Evolutionary conservation across 805 yeast species (phyloP).

Genomic region (Yamadazyma nakazawae): DNA sequence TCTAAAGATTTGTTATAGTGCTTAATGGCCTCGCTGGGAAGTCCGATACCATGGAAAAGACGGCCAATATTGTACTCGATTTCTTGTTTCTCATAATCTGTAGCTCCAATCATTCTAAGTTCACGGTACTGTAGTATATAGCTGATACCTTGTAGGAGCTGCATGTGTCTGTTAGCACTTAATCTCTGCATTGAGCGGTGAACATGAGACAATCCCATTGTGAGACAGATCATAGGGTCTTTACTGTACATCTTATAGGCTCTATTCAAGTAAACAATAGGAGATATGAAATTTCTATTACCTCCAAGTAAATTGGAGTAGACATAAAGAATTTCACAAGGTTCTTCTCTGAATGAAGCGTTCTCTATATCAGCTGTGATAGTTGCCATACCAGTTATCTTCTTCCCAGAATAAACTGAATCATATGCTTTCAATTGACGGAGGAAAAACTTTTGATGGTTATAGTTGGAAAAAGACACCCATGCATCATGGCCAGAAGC

Average conservation of each 20-base stretch:
- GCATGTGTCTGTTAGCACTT: slow-evolving; percentile 81
- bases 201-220: slow-evolving; percentile 75
- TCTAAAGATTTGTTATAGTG: slow-evolving; percentile 69
- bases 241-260: slow-evolving; percentile 63
- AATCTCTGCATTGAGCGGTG: slow-evolving; percentile 92
- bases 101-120: slow-evolving; percentile 39
- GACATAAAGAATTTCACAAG: slow-evolving; percentile 69
- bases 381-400: slow-evolving; percentile 77
- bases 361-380: slow-evolving; percentile 53
- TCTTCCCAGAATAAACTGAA: slow-evolving; percentile 50
- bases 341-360: slow-evolving; percentile 35
- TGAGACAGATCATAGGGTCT: slow-evolving; percentile 76
- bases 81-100: slow-evolving; percentile 63
- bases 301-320: slow-evolving; percentile 80
- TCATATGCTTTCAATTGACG: slow-evolving; percentile 91
- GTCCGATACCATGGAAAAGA: slow-evolving; percentile 78
- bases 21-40: slow-evolving; percentile 65
- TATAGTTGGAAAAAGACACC: slow-evolving; percentile 66
- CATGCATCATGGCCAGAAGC: slow-evolving; percentile 57
- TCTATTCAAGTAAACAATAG: slow-evolving; percentile 72
- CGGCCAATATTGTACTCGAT: slow-evolving; percentile 81
- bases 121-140: slow-evolving; percentile 70
- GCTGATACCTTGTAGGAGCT: slow-evolving; percentile 81
- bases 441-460: slow-evolving; percentile 85
- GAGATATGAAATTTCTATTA: slow-evolving; percentile 78